phyloP scores from a whole-genome alignment of 2,329 filamentous ascomycete species.

The Cytospora chrysosperma region DNA sequence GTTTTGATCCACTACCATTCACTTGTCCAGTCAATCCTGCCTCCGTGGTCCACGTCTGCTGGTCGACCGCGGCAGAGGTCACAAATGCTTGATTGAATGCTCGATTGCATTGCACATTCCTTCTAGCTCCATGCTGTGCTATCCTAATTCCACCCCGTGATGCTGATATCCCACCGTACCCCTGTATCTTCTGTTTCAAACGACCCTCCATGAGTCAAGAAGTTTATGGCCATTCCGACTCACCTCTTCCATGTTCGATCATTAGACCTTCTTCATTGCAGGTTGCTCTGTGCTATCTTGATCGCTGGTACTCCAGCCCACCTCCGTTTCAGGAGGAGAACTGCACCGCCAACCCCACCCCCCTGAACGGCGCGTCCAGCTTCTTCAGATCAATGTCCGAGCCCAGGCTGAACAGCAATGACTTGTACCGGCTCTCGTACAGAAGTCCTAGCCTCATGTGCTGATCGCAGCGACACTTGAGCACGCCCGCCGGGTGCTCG shows the following conservation, averaged over 20 bases:
- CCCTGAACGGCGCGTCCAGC: constrained; percentile 73
- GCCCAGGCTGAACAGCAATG: constrained; percentile 86
- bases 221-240: too few relatives aligned
- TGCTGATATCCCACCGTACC: not conserved
- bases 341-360: constrained; percentile 75
- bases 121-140: not conserved
- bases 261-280: not conserved
- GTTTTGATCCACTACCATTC: not conserved
- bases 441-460: constrained; percentile 80
- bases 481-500: constrained; percentile 56
- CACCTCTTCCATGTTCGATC: not conserved
- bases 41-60: not conserved
- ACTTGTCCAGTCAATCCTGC: not conserved
- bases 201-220: not conserved
- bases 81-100: not conserved
- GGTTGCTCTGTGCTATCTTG: not conserved
- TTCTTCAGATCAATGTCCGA: constrained; percentile 78
- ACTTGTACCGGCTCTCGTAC: constrained; percentile 93
- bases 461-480: constrained; percentile 89
- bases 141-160: not conserved
- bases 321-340: constrained; percentile 67
- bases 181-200: not conserved
- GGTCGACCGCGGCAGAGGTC: not conserved
- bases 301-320: not conserved
- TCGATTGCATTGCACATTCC: not conserved